Percentiles rank a stretch among this genome's conserved stretches.
These are phyloP conservation scores for Candida montana DNA, from an alignment of 805 yeast genomes.

Conservation along the genomic window DNA sequence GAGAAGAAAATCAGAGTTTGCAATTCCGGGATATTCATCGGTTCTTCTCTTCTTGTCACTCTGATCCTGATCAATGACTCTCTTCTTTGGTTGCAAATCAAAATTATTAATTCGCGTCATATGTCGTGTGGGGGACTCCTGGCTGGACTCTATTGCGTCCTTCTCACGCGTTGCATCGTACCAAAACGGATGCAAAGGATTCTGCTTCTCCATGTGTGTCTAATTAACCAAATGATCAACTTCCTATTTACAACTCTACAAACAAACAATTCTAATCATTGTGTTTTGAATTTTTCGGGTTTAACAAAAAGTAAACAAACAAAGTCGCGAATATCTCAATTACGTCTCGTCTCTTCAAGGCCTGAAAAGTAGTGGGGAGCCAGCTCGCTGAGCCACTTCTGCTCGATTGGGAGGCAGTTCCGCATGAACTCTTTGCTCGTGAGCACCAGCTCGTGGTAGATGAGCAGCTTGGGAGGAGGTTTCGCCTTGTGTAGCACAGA, in stretches of 20 bases:
- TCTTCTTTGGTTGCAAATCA: constrained; percentile 19
- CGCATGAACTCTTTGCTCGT: constrained; percentile 89
- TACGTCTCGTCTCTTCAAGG: background rate
- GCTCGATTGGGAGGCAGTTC: constrained; percentile 67
- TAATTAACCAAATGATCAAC: too few species aligned
- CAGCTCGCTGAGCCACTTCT: constrained; percentile 64
- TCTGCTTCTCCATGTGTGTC: constrained; percentile 16
- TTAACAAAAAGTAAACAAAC: background rate
- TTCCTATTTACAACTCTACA: too few species aligned
- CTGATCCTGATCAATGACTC: constrained; percentile 14
- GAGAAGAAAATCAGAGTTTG: constrained; percentile 17
- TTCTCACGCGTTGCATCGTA: constrained; percentile 31
- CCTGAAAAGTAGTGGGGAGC: constrained; percentile 51
- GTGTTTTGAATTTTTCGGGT: too few species aligned
- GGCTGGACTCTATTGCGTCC: constrained; percentile 29
- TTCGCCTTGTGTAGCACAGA: constrained; percentile 58
- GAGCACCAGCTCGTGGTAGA: constrained; percentile 78
- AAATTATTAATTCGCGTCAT: too few species aligned
- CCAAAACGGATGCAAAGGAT: constrained; percentile 19
- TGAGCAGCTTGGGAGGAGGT: constrained; percentile 68
- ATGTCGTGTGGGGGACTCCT: constrained; percentile 38
- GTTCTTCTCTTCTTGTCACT: constrained; percentile 15
- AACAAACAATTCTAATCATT: too few species aligned
- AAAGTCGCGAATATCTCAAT: background rate
- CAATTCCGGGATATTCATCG: constrained; percentile 6